These are phyloP conservation scores for Fusarium azukiicola DNA, from an alignment of 2,329 filamentous ascomycete genomes.

Conservation along the genomic window DNA sequence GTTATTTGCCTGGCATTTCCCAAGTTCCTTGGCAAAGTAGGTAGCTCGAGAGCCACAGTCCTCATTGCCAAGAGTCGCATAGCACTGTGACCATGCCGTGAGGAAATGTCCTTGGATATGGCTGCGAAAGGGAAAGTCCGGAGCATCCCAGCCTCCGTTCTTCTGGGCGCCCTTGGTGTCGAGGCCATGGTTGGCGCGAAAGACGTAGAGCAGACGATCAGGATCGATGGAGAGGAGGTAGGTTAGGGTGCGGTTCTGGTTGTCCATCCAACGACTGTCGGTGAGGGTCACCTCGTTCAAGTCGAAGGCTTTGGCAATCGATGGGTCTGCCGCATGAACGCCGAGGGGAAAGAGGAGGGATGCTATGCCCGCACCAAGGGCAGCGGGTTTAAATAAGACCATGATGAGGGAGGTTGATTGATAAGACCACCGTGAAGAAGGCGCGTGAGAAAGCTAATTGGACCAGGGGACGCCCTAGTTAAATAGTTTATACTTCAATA, in stretches of 20 bases:
- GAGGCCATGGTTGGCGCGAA: conserved; percentile 40
- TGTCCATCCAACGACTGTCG: conserved; percentile 47
- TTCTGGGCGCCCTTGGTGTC: conserved; percentile 66
- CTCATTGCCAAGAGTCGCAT: conserved; percentile 64
- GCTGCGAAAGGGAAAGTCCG: conserved; percentile 74
- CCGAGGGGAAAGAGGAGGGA: not conserved
- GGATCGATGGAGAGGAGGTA: conserved; percentile 39
- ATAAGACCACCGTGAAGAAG: not conserved
- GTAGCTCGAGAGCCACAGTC: conserved; percentile 69
- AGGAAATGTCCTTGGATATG: conserved; percentile 75
- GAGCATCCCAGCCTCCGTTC: conserved; percentile 76
- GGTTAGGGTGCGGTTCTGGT: conserved; percentile 42
- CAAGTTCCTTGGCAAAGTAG: conserved; percentile 69
- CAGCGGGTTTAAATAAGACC: conserved; percentile 31
- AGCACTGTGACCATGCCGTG: conserved; percentile 73
- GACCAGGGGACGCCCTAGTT: not conserved
- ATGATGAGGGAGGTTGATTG: conserved; percentile 9
- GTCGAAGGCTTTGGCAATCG: conserved; percentile 32
- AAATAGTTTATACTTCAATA: not conserved
- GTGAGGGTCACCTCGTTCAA: conserved; percentile 36
- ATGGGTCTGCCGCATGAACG: not conserved
- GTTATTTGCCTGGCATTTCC: conserved; percentile 75
- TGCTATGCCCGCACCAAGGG: conserved; percentile 27
- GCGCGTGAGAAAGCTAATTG: not conserved
- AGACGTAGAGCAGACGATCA: conserved; percentile 40